Base-by-base conservation (phyloP, 1,139 yeast genomes). In the Kurtzmaniella natalensis region DNA sequence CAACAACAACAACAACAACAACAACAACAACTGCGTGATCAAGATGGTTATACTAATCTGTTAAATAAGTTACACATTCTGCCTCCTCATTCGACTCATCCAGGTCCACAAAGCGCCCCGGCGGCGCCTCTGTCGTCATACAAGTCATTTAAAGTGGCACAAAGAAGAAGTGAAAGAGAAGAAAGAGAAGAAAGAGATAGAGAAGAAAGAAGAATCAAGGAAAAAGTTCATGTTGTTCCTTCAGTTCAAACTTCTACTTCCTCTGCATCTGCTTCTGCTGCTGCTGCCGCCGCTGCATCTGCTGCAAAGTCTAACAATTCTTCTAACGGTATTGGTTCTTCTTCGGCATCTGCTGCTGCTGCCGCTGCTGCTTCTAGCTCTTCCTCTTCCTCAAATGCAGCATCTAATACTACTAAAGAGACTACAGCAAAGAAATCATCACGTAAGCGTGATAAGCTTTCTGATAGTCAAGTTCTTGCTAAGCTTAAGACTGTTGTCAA, bases 401-500 rank as follows among this genome's bases (percentile, higher is more conserved):
- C 51, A 11, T 45, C 52, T 52, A 64, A 68, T 42, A 51, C 66
- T 20, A 64, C 72, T 17, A 67, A 67, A 47, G 70, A 64, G n/a
- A n/a, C 18, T 5, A 26, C 29, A 7, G 17, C 16, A 14, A 26
- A 26, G 19, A 20, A 20, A 7, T 26, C 29, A 5, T 9, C 15
- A 5, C 79, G 57, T 33, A 74, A 77, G 68, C 62, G 75, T 76
- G 79, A 86, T 26, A 78, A 84, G 34, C 73, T 89, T 75, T 81
- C 84, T 27, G 96, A 92, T 45, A 77, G 82, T 37, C 96, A 92
- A 61, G 75, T 88, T 27, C 76, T 94, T 75, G 81, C 84, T 29
- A 86, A 84, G 53, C 70, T 94, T 48, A 77, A 83, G 44, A 78
- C 87, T 3, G 96, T 89, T 19, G 96, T 94, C 3, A 79, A 82